Conservation (phyloP, 129 eudicot species). For the Smallanthus sonchifolius region DNA sequence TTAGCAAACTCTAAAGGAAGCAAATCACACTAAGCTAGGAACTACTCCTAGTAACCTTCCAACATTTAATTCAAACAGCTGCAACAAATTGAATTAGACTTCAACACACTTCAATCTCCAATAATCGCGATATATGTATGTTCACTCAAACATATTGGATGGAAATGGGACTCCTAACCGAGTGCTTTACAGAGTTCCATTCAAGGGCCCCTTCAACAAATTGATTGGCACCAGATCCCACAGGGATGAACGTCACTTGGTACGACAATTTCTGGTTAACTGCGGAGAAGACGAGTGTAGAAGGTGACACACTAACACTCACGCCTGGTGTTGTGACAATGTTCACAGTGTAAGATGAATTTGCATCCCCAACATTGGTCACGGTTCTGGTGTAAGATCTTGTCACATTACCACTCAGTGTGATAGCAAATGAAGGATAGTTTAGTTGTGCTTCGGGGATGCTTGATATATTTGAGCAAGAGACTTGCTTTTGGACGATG, state of each 20-base stretch:
- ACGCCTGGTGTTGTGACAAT: slow-evolving; percentile 18
- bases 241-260: slow-evolving; percentile 21
- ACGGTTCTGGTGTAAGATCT: slow-evolving; percentile 36
- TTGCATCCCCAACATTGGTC: slow-evolving; percentile 54
- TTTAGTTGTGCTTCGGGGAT: slow-evolving; percentile 40
- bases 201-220: slow-evolving; percentile 26
- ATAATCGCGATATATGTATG: neutral
- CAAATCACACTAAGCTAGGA: no score
- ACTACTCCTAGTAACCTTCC: no score
- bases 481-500: slow-evolving; percentile 28
- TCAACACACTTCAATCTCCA: neutral
- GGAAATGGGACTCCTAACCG: slow-evolving; percentile 40
- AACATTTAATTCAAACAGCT: no score
- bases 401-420: slow-evolving; percentile 15
- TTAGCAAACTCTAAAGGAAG: no score
- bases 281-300: slow-evolving; percentile 25
- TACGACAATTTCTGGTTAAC: slow-evolving; percentile 37
- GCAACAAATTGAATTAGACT: no score
- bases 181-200: slow-evolving; percentile 31
- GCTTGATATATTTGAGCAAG: slow-evolving; percentile 24
- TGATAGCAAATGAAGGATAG: slow-evolving; percentile 47
- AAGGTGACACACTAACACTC: slow-evolving; percentile 26
- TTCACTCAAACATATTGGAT: slow-evolving; percentile 22
- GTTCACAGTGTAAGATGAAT: slow-evolving; percentile 25
- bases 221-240: neutral